Evolutionary conservation across 257 asterid species (phyloP).

Genomic region (Fraxinus pennsylvanica): DNA sequence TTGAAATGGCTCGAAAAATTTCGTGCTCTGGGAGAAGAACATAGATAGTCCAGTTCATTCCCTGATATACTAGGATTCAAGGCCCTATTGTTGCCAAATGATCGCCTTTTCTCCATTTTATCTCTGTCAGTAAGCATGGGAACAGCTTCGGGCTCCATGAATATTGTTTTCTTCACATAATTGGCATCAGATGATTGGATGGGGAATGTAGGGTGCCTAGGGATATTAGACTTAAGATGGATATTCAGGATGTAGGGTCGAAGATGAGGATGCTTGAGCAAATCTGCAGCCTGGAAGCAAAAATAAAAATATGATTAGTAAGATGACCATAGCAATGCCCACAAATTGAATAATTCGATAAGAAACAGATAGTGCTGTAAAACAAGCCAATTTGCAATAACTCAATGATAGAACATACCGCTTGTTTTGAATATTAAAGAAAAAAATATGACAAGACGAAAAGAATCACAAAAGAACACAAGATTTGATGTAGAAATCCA

Average conservation of each 20-base stretch:
- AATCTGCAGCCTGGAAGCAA: conserved; percentile 73
- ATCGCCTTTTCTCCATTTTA: conserved; percentile 56
- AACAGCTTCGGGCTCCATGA: conserved; percentile 45
- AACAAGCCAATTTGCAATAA: too few species aligned
- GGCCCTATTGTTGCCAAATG: conserved; percentile 76
- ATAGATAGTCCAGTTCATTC: conserved; percentile 57
- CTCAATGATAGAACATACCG: too few species aligned
- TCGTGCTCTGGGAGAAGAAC: conserved; percentile 51
- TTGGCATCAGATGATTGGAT: conserved; percentile 37
- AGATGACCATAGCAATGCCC: too few species aligned
- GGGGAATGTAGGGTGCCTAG: conserved; percentile 60
- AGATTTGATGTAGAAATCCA: too few species aligned
- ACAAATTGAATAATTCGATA: too few species aligned
- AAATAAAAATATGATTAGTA: too few species aligned
- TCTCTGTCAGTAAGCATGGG: too few species aligned
- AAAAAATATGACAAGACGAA: too few species aligned
- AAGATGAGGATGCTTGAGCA: conserved; percentile 80
- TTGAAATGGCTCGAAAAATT: conserved; percentile 46
- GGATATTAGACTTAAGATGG: conserved; percentile 55
- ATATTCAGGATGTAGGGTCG: conserved; percentile 64
- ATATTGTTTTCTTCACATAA: conserved; percentile 54
- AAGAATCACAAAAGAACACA: too few species aligned
- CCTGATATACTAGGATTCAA: conserved; percentile 95
- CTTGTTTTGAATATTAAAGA: too few species aligned
- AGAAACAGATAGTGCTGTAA: too few species aligned